Evolutionary conservation across 225 moss, liverwort and hornwort species (phyloP).

Genomic region (Climacium dendroides): DNA sequence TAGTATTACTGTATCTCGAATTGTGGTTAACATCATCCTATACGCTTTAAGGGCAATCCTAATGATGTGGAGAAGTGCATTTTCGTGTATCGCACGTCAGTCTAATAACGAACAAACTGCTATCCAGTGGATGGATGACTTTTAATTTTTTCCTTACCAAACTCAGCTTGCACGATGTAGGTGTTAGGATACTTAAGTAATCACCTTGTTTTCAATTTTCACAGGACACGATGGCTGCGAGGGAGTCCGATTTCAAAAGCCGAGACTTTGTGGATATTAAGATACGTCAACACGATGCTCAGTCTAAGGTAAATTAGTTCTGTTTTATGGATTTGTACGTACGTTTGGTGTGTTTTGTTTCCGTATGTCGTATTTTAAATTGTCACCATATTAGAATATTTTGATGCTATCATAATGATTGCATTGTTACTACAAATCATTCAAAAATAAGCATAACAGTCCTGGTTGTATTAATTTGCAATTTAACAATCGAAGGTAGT

Average conservation of each 20-base stretch:
- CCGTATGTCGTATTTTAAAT: not conserved
- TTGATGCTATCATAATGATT: not conserved
- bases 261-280: constrained; percentile 18
- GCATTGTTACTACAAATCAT: not conserved
- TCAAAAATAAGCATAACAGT: not conserved
- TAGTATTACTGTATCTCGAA: not conserved
- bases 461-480: not conserved
- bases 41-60: not conserved
- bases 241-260: constrained; percentile 8
- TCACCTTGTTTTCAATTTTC: not conserved
- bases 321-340: not conserved
- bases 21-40: not conserved
- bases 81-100: not conserved
- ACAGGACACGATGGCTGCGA: constrained; percentile 9
- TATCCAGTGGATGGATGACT: not conserved
- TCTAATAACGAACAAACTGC: not conserved
- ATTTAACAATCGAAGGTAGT: not conserved
- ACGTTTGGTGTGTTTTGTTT: not conserved
- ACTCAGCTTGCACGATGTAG: not conserved
- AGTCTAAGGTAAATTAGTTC: constrained; percentile 8
- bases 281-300: constrained; percentile 8
- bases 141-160: not conserved
- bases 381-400: not conserved
- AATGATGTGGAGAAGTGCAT: not conserved
- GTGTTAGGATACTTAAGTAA: not conserved